These are phyloP conservation scores for Populus hybrid DNA, from an alignment of 441 rosid genomes.

Conservation along the genomic window DNA sequence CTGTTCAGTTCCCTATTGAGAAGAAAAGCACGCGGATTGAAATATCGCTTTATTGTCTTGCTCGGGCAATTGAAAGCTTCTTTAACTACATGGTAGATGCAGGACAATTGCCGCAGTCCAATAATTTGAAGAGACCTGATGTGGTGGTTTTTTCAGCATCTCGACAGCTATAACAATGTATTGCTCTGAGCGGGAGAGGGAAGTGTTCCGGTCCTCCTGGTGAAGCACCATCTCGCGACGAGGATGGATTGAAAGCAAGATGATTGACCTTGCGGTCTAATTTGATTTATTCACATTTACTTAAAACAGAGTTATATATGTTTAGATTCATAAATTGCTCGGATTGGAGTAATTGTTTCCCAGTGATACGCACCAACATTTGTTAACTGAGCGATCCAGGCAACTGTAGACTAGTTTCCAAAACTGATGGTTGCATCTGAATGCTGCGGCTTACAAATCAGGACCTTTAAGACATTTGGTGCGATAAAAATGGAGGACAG, in stretches of 20 bases:
- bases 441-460: neutral
- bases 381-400: neutral
- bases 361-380: neutral
- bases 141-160: constrained; percentile 74
- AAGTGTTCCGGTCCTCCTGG: constrained; percentile 60
- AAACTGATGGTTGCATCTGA: neutral
- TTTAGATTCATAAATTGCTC: neutral
- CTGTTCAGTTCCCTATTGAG: constrained; percentile 82
- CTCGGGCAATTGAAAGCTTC: constrained; percentile 92
- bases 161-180: constrained; percentile 93
- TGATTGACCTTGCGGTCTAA: neutral
- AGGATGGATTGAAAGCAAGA: constrained; percentile 15
- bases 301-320: too few species aligned
- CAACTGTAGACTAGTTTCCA: neutral
- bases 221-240: constrained; percentile 49
- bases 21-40: constrained; percentile 94
- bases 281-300: neutral
- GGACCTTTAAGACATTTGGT: neutral
- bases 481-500: neutral
- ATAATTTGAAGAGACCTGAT: constrained; percentile 72
- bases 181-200: constrained; percentile 88
- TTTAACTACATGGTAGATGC: constrained; percentile 63
- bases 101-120: constrained; percentile 58
- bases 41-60: constrained; percentile 88
- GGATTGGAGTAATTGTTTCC: neutral